These are phyloP conservation scores for Epicoccum sorghinum DNA, from an alignment of 2,329 filamentous ascomycete species.

Conservation along the genomic window DNA sequence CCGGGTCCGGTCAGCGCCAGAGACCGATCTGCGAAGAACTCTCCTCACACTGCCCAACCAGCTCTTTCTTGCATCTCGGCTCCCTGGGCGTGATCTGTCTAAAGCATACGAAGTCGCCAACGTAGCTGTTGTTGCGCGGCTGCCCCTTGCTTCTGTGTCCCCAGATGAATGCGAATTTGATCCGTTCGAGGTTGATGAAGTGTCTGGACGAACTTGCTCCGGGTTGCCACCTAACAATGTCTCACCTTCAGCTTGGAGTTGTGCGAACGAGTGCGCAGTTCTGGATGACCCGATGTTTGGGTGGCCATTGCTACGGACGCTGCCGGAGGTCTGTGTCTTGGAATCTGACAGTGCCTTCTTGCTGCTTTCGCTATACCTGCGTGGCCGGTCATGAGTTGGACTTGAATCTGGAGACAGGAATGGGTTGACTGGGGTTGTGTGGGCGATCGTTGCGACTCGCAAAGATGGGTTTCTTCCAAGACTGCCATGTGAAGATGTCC, in stretches of 20 bases:
- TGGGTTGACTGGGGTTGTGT: slow-evolving; percentile 32
- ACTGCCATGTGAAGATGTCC: slow-evolving; percentile 48
- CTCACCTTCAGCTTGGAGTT: slow-evolving; percentile 59
- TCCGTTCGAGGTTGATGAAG: slow-evolving; percentile 36
- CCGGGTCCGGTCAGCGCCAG: slow-evolving; percentile 35
- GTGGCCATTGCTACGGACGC: slow-evolving; percentile 43
- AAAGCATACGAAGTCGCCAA: slow-evolving; percentile 34
- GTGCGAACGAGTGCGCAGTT: slow-evolving; percentile 56
- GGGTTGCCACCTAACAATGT: slow-evolving; percentile 56
- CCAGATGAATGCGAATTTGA: slow-evolving; percentile 31
- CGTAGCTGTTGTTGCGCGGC: slow-evolving; percentile 32
- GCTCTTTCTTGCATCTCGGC: slow-evolving; percentile 39
- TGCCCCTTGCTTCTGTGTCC: slow-evolving; percentile 32
- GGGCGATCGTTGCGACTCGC: slow-evolving; percentile 49
- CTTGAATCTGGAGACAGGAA: slow-evolving; percentile 44
- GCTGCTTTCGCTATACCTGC: slow-evolving; percentile 23
- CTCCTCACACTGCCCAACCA: slow-evolving; percentile 48
- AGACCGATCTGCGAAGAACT: slow-evolving; percentile 40
- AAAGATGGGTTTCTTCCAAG: slow-evolving; percentile 54
- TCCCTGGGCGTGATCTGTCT: slow-evolving; percentile 22
- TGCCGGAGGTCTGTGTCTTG: slow-evolving; percentile 42
- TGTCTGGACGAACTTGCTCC: slow-evolving; percentile 38
- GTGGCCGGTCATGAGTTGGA: slow-evolving; percentile 31
- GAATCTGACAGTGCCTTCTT: slow-evolving; percentile 30
- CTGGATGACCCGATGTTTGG: slow-evolving; percentile 58